A percentile compares a stretch with the other conserved stretches of the same genome.
phyloP scores from a whole-genome alignment of 2,329 filamentous ascomycete genomes.

The Aspergillus sp. region DNA sequence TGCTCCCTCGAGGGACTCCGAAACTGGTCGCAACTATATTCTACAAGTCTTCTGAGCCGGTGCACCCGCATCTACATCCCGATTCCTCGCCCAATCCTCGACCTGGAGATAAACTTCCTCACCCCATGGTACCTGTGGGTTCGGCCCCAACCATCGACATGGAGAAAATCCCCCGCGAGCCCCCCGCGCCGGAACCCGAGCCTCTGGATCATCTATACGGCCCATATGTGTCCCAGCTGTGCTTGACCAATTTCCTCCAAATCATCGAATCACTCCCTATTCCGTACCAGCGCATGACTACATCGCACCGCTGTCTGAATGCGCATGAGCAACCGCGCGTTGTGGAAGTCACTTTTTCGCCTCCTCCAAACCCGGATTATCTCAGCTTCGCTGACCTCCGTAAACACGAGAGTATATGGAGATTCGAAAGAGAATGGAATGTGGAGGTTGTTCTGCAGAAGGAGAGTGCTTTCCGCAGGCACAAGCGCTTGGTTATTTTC shows the following conservation, averaged over 20 bases:
- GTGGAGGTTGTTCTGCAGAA: slow-evolving; percentile 77
- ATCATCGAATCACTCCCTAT: slow-evolving; percentile 51
- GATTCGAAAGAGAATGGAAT: slow-evolving; percentile 86
- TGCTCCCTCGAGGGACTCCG: slow-evolving; percentile 40
- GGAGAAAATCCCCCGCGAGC: slow-evolving; percentile 55
- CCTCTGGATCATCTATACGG: slow-evolving; percentile 57
- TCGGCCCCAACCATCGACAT: slow-evolving; percentile 53
- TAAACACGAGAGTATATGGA: slow-evolving; percentile 77
- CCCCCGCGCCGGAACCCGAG: slow-evolving; percentile 54
- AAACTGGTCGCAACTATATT: slow-evolving; percentile 50
- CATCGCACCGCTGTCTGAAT: slow-evolving; percentile 50
- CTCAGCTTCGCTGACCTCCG: slow-evolving; percentile 65
- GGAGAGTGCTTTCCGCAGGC: slow-evolving; percentile 70
- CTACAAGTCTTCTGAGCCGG: slow-evolving; percentile 46
- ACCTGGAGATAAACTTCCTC: slow-evolving; percentile 40
- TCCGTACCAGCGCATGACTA: slow-evolving; percentile 49
- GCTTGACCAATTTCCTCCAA: slow-evolving; percentile 56
- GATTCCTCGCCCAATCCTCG: slow-evolving; percentile 42
- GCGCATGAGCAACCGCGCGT: slow-evolving; percentile 50
- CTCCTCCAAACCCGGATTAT: slow-evolving; percentile 49
- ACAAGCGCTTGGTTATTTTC: slow-evolving; percentile 88
- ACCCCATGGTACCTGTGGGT: slow-evolving; percentile 44
- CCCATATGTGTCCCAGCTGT: slow-evolving; percentile 54
- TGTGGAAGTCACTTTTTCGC: slow-evolving; percentile 53
- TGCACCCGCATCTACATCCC: slow-evolving; percentile 49